Evolutionary conservation across 1,284 basidiomycete species (phyloP).

Genomic region (Pulveroboletus ridleyi): DNA sequence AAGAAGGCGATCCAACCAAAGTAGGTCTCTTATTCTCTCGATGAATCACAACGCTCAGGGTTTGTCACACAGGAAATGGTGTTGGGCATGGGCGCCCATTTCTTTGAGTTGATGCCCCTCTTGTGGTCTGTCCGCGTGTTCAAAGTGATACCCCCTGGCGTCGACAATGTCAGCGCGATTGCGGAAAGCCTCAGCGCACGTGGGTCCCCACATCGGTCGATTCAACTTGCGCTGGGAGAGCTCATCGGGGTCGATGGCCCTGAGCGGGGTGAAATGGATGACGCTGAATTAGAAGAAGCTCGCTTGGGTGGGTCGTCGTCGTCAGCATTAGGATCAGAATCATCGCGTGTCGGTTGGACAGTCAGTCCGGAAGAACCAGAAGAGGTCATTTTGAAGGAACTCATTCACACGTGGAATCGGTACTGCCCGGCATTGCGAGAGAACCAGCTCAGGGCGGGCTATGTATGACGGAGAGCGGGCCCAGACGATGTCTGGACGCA

Average conservation of each 20-base stretch:
- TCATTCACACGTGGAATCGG: constrained; percentile 38
- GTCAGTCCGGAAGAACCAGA: constrained; percentile 20
- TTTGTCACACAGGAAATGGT: constrained; percentile 29
- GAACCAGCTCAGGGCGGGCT: constrained; percentile 35
- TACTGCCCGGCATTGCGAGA: constrained; percentile 36
- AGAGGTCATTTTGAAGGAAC: constrained; percentile 25
- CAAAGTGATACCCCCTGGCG: constrained; percentile 27
- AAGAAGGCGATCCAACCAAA: constrained; percentile 36
- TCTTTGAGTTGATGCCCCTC: constrained; percentile 36
- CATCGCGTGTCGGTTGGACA: constrained; percentile 4
- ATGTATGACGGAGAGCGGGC: constrained; percentile 36
- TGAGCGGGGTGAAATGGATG: constrained; percentile 29
- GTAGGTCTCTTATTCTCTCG: constrained; percentile 19
- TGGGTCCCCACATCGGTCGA: constrained; percentile 19
- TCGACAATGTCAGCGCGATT: constrained; percentile 13
- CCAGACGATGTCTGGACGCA: constrained; percentile 27
- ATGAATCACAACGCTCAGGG: neutral
- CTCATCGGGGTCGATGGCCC: constrained; percentile 18
- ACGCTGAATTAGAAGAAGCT: constrained; percentile 30
- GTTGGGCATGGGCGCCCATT: constrained; percentile 40
- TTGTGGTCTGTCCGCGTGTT: constrained; percentile 36
- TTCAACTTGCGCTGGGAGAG: constrained; percentile 21
- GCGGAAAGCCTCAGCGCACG: constrained; percentile 23
- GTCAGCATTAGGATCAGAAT: neutral
- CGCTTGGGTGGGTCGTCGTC: constrained; percentile 13